Conservation (phyloP, 306 rosid species). For the Cucumis hystrix region DNA sequence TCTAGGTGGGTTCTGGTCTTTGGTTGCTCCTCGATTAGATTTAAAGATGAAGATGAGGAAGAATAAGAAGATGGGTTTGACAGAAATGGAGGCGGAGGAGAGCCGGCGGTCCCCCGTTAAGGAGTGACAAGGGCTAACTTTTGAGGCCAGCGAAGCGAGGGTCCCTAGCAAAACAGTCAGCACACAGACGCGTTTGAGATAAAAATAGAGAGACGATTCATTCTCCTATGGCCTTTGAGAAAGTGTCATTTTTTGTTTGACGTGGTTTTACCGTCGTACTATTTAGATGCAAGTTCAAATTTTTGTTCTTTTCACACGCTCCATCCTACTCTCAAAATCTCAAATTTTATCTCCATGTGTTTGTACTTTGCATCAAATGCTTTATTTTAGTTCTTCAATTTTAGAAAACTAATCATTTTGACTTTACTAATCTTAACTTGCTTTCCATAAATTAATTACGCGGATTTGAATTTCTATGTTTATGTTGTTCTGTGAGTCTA, state of each 20-base stretch:
- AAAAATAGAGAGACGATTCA: neutral
- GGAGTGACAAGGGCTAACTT: neutral
- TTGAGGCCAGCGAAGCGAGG: constrained; percentile 8
- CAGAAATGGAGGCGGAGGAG: neutral
- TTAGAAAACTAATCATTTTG: too few relatives aligned
- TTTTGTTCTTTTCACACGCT: too few relatives aligned
- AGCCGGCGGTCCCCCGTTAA: neutral
- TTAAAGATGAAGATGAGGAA: neutral
- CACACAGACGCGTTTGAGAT: neutral
- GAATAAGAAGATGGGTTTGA: neutral
- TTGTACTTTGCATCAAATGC: too few relatives aligned
- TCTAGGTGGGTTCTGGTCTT: neutral
- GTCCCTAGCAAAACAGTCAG: constrained; percentile 5
- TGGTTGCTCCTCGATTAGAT: neutral
- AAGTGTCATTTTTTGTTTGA: neutral
- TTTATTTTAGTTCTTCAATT: too few relatives aligned
- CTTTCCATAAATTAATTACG: too few relatives aligned
- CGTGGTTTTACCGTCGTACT: neutral
- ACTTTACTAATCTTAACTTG: too few relatives aligned
- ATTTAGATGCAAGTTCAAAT: neutral
- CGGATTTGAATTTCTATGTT: too few relatives aligned
- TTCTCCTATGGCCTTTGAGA: neutral
- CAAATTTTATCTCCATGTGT: too few relatives aligned
- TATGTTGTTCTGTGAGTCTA: too few relatives aligned
- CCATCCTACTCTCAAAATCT: too few relatives aligned